Percentiles rank a stretch among this genome's conserved stretches.
Conservation (phyloP, 1,284 basidiomycete genomes). For the Porodaedalea pini region DNA sequence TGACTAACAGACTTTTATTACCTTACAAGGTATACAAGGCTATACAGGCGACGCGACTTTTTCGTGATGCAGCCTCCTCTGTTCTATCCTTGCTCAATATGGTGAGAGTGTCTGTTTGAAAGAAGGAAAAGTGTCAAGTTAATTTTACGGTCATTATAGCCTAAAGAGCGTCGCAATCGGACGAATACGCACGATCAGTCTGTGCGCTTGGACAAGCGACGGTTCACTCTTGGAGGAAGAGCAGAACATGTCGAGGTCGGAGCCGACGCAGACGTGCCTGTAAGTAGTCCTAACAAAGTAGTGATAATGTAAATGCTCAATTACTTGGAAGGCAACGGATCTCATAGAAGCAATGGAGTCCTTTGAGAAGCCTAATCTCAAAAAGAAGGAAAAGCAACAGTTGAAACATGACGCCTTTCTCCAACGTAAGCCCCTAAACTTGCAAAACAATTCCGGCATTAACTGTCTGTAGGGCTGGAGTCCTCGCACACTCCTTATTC, state of each 20-base stretch:
- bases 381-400: conserved; percentile 69
- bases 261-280: conserved; percentile 35
- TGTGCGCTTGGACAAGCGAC: conserved; percentile 46
- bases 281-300: conserved; percentile 20
- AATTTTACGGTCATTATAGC: conserved; percentile 37
- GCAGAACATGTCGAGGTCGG: conserved; percentile 48
- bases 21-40: no score
- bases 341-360: conserved; percentile 36
- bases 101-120: not conserved
- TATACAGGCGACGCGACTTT: no score
- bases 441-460: conserved; percentile 3
- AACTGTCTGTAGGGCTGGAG: conserved; percentile 54
- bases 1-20: no score
- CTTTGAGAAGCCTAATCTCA: conserved; percentile 34
- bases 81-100: not conserved
- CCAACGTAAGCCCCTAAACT: conserved; percentile 44
- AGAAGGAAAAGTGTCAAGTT: not conserved
- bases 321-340: conserved; percentile 42
- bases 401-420: conserved; percentile 66
- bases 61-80: no score
- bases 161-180: conserved; percentile 52
- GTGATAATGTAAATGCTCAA: not conserved
- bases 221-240: conserved; percentile 45
- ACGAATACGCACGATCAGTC: conserved; percentile 47
- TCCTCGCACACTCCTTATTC: conserved; percentile 59